Evolutionary conservation across 164 flowering plant species (phyloP), one percentile per base, ranked within the genome.

Genomic region (Protea cynaroides): DNA sequence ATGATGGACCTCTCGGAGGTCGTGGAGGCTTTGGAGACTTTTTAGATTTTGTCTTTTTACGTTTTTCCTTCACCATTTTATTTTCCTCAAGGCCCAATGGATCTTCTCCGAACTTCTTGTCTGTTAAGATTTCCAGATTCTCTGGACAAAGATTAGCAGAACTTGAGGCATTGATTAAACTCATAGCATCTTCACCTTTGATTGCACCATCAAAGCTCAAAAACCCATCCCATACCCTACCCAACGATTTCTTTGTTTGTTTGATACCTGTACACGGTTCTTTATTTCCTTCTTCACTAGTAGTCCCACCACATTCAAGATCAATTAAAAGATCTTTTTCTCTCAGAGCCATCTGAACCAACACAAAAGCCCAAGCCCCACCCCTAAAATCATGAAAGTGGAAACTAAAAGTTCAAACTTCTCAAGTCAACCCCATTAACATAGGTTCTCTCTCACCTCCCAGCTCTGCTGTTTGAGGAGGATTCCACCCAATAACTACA

Each of bases 1-100:
- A 57, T 7, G 86, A 81, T 7, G 85, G 82, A 11, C 82, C 85
- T 71, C 74, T 77, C 2, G 90, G 92, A 22, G 97, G 92, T 12
- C 88, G 76, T 5, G 92, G 94, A 70, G 93, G 93, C 55, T 78
- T 86, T 0, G 86, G 77, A 22, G 83, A 61, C 70, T 81, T 83
- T 67, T 85, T 87, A 58, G 76, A 65, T 43, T 77, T 69, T 4
- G 62, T 60, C 61, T 81, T 78, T 25, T 79, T 87, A 1, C 77
- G 72, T 52, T 80, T 84, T 60, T 84, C 85, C 73, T 72, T 82
- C 67, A 55, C 77, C 2, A 7, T 36, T 40, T 70, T 78, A 67
- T 78, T 83, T 52, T 66, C 75, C 25, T 44, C 62, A 25, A 38
- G 67, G 21, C 53, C 67, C 21, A 47, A 56, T 58, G 72, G 54